A percentile compares a stretch with the other conserved stretches of the same genome.
Conservation (phyloP, 805 yeast genomes). For the Saccharomycopsis oosterbeekiorum region DNA sequence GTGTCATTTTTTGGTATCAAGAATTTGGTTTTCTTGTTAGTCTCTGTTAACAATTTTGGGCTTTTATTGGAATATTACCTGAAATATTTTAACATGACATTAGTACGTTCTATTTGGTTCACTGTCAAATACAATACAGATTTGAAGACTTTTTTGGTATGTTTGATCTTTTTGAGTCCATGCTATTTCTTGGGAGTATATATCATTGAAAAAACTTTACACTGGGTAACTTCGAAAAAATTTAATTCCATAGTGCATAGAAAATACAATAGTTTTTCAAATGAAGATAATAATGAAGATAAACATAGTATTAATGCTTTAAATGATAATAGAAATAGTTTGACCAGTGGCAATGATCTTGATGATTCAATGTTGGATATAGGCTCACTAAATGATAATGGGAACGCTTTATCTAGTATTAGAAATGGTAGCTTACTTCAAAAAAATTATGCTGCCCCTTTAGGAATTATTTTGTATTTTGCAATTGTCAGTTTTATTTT, state of each 20-base stretch:
- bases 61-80: conserved; percentile 29
- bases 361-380: not conserved
- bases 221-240: conserved; percentile 12
- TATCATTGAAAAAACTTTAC: conserved; percentile 26
- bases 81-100: conserved; percentile 25
- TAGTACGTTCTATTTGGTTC: conserved; percentile 25
- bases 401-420: not conserved
- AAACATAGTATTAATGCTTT: conserved; percentile 15
- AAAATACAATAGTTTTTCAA: conserved; percentile 2
- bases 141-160: conserved; percentile 22
- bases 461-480: conserved; percentile 27
- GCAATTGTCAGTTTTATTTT: conserved; percentile 25
- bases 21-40: conserved; percentile 30
- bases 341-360: not conserved
- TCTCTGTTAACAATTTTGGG: conserved; percentile 31
- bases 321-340: not conserved
- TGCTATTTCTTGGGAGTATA: conserved; percentile 29
- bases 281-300: not conserved
- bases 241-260: conserved; percentile 11
- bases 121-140: conserved; percentile 25
- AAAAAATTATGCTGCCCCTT: conserved; percentile 23
- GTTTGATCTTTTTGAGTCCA: conserved; percentile 22
- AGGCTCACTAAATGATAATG: not conserved
- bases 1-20: conserved; percentile 27
- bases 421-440: conserved; percentile 10